phyloP scores from a whole-genome alignment of 768 basidiomycete species.

The Candolleomyces eurysporus region DNA sequence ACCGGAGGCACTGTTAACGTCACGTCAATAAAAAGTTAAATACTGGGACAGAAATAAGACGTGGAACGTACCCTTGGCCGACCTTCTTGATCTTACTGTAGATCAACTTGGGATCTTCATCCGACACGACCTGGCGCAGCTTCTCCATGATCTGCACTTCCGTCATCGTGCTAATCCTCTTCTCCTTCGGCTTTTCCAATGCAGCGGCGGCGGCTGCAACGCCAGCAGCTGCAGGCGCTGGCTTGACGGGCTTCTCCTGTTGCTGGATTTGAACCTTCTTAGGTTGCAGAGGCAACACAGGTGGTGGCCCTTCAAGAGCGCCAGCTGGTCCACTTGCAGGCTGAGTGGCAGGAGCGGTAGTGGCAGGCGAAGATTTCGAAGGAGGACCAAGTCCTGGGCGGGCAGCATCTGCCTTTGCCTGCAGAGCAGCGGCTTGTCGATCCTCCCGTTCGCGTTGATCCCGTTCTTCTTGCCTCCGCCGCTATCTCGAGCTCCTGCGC shows the following conservation, averaged over 20 bases:
- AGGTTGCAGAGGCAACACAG: conserved; percentile 75
- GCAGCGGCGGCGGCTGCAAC: conserved; percentile 70
- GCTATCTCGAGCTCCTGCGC: conserved; percentile 20
- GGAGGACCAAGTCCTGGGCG: conserved; percentile 39
- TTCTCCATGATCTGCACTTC: conserved; percentile 99
- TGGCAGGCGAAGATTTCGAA: conserved; percentile 47
- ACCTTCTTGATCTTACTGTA: conserved; percentile 99
- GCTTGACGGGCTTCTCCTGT: conserved; percentile 40
- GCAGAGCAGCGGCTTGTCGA: conserved; percentile 18
- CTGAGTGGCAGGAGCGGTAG: conserved; percentile 39
- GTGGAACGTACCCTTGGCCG: conserved; percentile 83
- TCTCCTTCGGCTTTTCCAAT: conserved; percentile 75
- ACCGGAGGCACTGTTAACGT: conserved; percentile 76
- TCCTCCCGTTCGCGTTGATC: conserved; percentile 21
- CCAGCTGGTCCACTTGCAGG: conserved; percentile 48
- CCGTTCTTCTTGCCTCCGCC: conserved; percentile 15
- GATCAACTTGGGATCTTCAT: conserved; percentile 82
- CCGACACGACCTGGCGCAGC: conserved; percentile 81
- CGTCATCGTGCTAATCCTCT: conserved; percentile 93
- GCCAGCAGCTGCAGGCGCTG: conserved; percentile 12
- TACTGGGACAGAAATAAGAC: conserved; percentile 6
- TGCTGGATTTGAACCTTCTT: conserved; percentile 66
- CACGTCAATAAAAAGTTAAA: conserved; percentile 12
- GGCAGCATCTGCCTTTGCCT: conserved; percentile 16
- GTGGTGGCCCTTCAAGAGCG: conserved; percentile 50